A percentile compares a stretch with the other conserved stretches of the same genome.
Evolutionary conservation across 176 grass and related monocot species (phyloP).

Genomic region (Bolboschoenus planiculmis): DNA sequence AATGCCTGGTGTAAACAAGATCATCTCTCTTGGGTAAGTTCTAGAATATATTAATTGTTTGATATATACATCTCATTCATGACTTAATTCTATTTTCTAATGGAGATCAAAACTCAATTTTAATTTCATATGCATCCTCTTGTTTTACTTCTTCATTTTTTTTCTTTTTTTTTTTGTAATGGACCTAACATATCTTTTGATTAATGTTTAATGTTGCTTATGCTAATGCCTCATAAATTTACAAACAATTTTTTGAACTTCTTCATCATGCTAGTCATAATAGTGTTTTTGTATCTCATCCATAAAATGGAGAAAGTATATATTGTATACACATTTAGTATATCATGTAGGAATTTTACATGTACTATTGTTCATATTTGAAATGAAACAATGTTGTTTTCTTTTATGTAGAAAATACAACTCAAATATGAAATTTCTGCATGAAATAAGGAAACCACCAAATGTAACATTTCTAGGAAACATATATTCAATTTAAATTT

Average conservation of each 20-base stretch:
- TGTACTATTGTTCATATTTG: not conserved
- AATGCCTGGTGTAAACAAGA: slow-evolving; percentile 10
- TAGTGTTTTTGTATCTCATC: not conserved
- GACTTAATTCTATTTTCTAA: not conserved
- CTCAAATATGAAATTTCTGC: not conserved
- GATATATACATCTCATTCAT: not conserved
- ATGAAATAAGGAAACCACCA: not conserved
- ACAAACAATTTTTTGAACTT: not conserved
- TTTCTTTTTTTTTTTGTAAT: not conserved
- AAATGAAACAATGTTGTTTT: not conserved
- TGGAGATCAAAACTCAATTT: not conserved
- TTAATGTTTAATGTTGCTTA: not conserved
- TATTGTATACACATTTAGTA: not conserved
- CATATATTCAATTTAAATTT: not conserved
- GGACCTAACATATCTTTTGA: not conserved
- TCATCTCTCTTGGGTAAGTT: slow-evolving; percentile 18
- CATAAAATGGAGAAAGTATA: not conserved
- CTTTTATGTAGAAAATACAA: not conserved
- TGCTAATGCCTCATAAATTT: not conserved
- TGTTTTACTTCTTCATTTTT: not conserved
- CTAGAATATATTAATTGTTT: not conserved
- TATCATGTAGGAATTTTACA: not conserved
- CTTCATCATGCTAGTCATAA: not conserved
- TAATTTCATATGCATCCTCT: not conserved
- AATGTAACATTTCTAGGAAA: not conserved